These are phyloP conservation scores for Eucalyptus curtisii DNA, from an alignment of 345 rosid species.

Conservation along the genomic window DNA sequence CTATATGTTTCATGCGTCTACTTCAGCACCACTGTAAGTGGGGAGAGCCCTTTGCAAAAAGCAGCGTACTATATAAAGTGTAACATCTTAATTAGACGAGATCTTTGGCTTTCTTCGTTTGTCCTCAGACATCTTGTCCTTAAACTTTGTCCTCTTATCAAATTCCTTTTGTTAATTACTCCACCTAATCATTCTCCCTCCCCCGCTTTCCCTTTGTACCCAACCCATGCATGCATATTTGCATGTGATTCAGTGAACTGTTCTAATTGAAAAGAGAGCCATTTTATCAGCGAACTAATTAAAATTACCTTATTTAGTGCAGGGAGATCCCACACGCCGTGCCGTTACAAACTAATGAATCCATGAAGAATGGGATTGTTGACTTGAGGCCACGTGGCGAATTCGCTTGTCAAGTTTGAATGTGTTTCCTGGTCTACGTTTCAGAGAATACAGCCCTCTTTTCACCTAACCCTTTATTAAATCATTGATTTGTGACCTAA, in stretches of 20 bases:
- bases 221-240: background rate
- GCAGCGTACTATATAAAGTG: background rate
- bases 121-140: background rate
- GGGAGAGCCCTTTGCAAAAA: background rate
- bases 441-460: background rate
- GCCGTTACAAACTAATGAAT: background rate
- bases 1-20: background rate
- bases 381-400: background rate
- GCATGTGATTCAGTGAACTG: background rate
- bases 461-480: background rate
- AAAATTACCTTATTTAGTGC: background rate
- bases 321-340: background rate
- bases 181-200: background rate
- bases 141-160: background rate
- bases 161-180: background rate
- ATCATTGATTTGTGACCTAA: background rate
- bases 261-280: background rate
- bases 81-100: background rate
- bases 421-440: background rate
- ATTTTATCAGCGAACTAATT: background rate
- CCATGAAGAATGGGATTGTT: background rate
- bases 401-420: background rate
- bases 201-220: background rate
- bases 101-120: background rate
- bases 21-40: background rate